Conservation (phyloP, 805 yeast species). For the Pichia manshurica region DNA sequence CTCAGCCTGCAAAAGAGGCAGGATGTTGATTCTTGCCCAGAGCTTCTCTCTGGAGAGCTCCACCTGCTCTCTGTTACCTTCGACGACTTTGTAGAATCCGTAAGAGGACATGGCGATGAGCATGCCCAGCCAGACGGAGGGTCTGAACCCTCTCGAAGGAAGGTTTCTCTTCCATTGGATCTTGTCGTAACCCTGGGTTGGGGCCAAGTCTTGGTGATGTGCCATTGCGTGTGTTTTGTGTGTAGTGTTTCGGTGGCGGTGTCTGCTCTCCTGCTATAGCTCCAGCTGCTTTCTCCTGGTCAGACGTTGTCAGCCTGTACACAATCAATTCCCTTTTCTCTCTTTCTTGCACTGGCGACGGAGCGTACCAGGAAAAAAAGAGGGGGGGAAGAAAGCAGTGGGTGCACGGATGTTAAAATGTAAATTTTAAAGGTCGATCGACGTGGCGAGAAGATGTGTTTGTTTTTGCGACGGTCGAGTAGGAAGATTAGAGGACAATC, state of each 20-base stretch:
- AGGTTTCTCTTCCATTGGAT: conserved; percentile 86
- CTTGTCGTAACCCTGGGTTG: conserved; percentile 78
- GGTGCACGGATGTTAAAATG: not conserved
- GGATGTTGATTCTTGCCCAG: conserved; percentile 69
- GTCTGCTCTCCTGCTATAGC: not conserved
- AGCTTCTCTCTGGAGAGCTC: conserved; percentile 70
- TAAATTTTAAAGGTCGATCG: not conserved
- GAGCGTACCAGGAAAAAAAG: not conserved
- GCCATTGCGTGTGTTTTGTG: conserved; percentile 18
- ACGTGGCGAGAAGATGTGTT: no score
- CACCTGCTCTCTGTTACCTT: conserved; percentile 68
- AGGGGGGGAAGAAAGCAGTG: not conserved
- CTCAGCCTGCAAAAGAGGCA: conserved; percentile 76
- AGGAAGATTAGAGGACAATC: no score
- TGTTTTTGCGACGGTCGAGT: no score
- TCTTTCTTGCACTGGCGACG: not conserved
- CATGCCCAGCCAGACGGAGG: conserved; percentile 62
- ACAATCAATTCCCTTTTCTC: no score
- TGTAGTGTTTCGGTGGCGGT: not conserved
- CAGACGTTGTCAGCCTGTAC: no score
- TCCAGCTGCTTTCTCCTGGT: no score
- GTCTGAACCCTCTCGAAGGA: conserved; percentile 82
- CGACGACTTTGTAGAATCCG: conserved; percentile 62
- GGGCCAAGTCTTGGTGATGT: conserved; percentile 72
- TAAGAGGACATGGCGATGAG: conserved; percentile 58